Evolutionary conservation across 2,329 filamentous ascomycete species (phyloP).

Genomic region (Colletotrichum sp.): DNA sequence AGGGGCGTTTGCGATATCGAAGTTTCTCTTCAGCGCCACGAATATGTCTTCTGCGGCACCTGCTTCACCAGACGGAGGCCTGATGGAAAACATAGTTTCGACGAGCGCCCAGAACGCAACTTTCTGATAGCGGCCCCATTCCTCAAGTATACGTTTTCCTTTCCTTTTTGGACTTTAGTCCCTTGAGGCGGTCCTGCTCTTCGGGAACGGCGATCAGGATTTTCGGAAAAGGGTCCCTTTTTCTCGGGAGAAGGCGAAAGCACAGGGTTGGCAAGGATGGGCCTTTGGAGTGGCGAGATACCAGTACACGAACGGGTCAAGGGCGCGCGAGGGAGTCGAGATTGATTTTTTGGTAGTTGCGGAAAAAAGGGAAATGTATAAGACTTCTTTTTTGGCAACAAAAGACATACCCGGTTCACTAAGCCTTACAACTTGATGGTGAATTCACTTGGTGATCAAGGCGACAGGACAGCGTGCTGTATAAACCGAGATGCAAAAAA

Average conservation of each 20-base stretch:
- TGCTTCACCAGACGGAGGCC: background rate
- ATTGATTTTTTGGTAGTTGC: background rate
- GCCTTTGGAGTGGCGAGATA: conserved; percentile 9
- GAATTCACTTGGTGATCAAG: background rate
- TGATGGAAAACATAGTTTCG: background rate
- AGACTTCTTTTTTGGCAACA: background rate
- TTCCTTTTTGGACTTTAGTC: background rate
- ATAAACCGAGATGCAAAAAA: background rate
- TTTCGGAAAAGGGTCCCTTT: background rate
- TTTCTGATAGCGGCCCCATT: background rate
- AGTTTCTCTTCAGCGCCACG: background rate
- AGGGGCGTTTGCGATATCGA: background rate
- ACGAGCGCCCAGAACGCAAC: background rate
- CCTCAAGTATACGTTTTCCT: background rate
- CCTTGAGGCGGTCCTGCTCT: background rate
- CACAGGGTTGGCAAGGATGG: conserved; percentile 1
- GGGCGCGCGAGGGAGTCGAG: conserved; percentile 16
- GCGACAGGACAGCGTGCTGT: background rate
- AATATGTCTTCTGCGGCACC: background rate
- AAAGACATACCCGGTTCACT: background rate
- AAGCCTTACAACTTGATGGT: background rate
- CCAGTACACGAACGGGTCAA: conserved; percentile 16
- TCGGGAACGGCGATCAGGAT: background rate
- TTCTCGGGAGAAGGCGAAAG: conserved; percentile 7
- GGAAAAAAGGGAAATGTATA: conserved; percentile 5